Conservation (phyloP, 1,284 basidiomycete species). For the Malassezia japonica region DNA sequence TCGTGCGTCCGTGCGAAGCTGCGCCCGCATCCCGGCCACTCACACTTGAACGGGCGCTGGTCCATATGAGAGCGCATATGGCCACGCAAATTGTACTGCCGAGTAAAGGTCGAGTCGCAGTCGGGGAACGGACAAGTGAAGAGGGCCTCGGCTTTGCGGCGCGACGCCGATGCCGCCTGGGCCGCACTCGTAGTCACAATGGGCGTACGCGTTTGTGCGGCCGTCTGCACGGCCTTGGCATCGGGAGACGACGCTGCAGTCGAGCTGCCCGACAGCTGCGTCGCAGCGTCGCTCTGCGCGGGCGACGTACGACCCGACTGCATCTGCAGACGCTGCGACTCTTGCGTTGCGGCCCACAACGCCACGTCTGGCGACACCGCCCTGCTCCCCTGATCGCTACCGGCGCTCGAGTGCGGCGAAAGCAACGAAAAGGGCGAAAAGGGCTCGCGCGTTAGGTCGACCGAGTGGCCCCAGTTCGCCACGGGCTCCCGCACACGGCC, state of each 20-base stretch:
- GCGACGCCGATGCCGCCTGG: slow-evolving; percentile 76
- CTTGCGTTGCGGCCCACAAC: not conserved
- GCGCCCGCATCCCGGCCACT: slow-evolving; percentile 85
- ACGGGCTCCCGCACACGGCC: not conserved
- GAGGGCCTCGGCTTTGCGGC: slow-evolving; percentile 77
- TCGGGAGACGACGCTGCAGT: not conserved
- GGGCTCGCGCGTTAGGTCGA: not conserved
- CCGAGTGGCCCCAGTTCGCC: not conserved
- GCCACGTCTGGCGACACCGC: not conserved
- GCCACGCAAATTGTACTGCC: slow-evolving; percentile 57
- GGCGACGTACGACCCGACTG: not conserved
- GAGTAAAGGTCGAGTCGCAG: slow-evolving; percentile 71
- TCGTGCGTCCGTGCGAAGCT: slow-evolving; percentile 89
- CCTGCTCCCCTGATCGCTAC: not conserved
- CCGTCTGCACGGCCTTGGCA: slow-evolving; percentile 1
- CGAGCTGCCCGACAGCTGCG: not conserved
- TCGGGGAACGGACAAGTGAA: slow-evolving; percentile 89
- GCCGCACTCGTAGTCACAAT: slow-evolving; percentile 83
- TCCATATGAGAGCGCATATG: slow-evolving; percentile 93
- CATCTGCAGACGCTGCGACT: not conserved
- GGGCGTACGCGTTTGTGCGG: slow-evolving; percentile 19
- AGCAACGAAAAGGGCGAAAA: not conserved
- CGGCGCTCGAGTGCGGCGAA: not conserved
- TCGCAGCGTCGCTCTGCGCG: not conserved
- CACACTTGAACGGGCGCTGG: slow-evolving; percentile 83